These are phyloP conservation scores for Syncephalis fuscata DNA, from an alignment of 371 early-diverging fungal species.

Conservation along the genomic window DNA sequence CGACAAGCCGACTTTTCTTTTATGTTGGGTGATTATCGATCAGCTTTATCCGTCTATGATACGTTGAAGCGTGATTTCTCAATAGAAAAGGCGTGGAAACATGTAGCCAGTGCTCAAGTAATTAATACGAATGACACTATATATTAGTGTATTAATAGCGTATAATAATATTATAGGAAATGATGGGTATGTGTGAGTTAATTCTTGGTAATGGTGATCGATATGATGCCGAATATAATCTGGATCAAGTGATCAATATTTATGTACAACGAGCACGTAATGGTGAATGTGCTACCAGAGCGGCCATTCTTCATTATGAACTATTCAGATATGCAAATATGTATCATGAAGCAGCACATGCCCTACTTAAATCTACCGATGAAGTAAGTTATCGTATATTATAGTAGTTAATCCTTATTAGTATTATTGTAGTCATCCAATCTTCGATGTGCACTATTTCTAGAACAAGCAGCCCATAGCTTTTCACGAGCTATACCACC, in stretches of 20 bases:
- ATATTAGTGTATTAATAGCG: neutral
- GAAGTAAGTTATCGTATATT: slow-evolving; percentile 24
- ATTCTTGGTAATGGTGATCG: slow-evolving; percentile 37
- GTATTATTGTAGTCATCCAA: slow-evolving; percentile 27
- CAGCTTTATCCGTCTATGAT: slow-evolving; percentile 79
- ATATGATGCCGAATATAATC: slow-evolving; percentile 49
- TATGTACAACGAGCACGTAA: slow-evolving; percentile 20
- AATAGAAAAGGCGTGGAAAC: slow-evolving; percentile 66
- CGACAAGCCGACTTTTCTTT: slow-evolving; percentile 89
- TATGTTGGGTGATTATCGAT: slow-evolving; percentile 83
- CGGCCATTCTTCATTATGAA: slow-evolving; percentile 66
- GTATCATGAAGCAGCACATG: slow-evolving; percentile 52
- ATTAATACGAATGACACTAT: no score
- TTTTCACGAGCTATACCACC: slow-evolving; percentile 37
- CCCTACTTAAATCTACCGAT: slow-evolving; percentile 50
- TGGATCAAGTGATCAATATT: slow-evolving; percentile 55
- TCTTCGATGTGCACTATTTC: slow-evolving; percentile 53
- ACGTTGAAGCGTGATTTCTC: slow-evolving; percentile 78
- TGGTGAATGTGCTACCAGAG: slow-evolving; percentile 28
- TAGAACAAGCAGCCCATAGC: slow-evolving; percentile 80
- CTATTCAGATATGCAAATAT: slow-evolving; percentile 44
- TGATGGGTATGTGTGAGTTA: slow-evolving; percentile 73
- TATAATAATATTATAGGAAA: slow-evolving; percentile 34
- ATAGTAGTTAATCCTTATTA: neutral
- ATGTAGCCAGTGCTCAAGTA: slow-evolving; percentile 68